Conservation (phyloP, 768 basidiomycete species). For the Dacryopinax spathularia region DNA sequence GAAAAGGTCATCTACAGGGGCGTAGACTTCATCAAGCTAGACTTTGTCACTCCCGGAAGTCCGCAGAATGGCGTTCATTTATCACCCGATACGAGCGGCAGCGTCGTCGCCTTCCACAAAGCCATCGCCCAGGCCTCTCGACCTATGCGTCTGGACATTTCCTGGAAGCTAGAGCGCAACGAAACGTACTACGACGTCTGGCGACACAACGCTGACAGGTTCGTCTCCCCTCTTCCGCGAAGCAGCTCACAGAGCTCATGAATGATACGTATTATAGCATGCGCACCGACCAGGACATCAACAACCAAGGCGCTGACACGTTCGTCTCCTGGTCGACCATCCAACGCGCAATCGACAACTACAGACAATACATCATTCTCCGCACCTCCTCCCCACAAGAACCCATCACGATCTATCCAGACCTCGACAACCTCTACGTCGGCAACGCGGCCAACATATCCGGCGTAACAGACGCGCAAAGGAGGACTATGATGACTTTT, state of each 20-base stretch:
- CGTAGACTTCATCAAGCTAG: slow-evolving; percentile 8
- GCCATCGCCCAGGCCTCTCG: not conserved
- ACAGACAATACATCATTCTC: slow-evolving; percentile 6
- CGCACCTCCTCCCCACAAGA: not conserved
- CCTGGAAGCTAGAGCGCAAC: slow-evolving; percentile 7
- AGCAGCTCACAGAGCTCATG: too few species aligned
- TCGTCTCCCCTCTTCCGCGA: not conserved
- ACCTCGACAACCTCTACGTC: slow-evolving; percentile 7
- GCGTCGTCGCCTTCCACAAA: slow-evolving; percentile 4
- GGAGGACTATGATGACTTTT: slow-evolving; percentile 1
- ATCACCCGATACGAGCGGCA: slow-evolving; percentile 4
- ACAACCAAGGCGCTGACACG: not conserved
- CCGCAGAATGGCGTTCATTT: not conserved
- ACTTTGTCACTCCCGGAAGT: slow-evolving; percentile 6
- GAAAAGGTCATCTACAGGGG: not conserved
- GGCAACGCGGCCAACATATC: slow-evolving; percentile 1
- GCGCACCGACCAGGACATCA: slow-evolving; percentile 7
- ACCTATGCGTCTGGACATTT: slow-evolving; percentile 5
- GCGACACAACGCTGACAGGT: slow-evolving; percentile 4
- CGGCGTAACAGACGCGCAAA: slow-evolving; percentile 4
- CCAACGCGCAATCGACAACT: slow-evolving; percentile 8
- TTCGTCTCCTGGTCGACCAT: slow-evolving; percentile 5
- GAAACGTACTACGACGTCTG: slow-evolving; percentile 2
- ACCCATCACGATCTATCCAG: slow-evolving; percentile 3
- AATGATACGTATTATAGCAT: too few species aligned